Conservation (phyloP, 371 early-diverging fungal species). For the Mucor irregularis region DNA sequence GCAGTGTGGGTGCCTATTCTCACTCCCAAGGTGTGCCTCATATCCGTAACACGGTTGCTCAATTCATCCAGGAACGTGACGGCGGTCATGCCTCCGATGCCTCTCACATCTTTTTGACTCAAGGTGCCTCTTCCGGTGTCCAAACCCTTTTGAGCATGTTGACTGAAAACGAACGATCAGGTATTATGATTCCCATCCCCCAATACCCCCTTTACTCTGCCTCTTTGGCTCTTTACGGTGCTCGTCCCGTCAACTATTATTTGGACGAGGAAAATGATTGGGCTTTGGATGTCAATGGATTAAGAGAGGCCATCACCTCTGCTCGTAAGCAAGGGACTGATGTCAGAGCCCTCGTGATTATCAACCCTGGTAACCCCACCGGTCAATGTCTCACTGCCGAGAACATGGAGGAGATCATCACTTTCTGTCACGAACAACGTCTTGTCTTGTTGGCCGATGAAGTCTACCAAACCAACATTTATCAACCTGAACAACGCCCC, state of each 20-base stretch:
- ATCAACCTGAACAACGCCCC: constrained; percentile 72
- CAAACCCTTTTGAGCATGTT: constrained; percentile 83
- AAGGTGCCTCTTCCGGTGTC: constrained; percentile 86
- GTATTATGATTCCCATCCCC: constrained; percentile 96
- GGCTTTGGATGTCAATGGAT: constrained; percentile 69
- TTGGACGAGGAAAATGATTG: constrained; percentile 84
- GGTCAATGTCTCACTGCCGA: constrained; percentile 79
- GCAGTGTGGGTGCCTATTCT: constrained; percentile 90
- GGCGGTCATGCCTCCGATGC: constrained; percentile 79
- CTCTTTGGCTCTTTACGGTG: constrained; percentile 74
- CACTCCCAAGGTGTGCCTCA: constrained; percentile 90
- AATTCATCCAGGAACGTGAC: constrained; percentile 84
- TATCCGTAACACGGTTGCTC: constrained; percentile 85
- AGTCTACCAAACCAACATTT: constrained; percentile 96
- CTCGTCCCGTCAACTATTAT: constrained; percentile 84
- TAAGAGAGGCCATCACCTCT: constrained; percentile 54
- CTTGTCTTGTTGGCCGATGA: constrained; percentile 92
- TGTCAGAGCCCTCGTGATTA: constrained; percentile 90
- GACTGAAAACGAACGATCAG: constrained; percentile 71
- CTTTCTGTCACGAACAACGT: constrained; percentile 75
- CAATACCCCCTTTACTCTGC: constrained; percentile 97
- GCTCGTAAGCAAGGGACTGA: constrained; percentile 72
- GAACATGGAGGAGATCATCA: constrained; percentile 81
- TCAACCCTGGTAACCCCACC: constrained; percentile 97
- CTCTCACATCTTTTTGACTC: constrained; percentile 84